Conservation (phyloP, 2,329 filamentous ascomycete genomes). For the Claviceps arundinis region DNA sequence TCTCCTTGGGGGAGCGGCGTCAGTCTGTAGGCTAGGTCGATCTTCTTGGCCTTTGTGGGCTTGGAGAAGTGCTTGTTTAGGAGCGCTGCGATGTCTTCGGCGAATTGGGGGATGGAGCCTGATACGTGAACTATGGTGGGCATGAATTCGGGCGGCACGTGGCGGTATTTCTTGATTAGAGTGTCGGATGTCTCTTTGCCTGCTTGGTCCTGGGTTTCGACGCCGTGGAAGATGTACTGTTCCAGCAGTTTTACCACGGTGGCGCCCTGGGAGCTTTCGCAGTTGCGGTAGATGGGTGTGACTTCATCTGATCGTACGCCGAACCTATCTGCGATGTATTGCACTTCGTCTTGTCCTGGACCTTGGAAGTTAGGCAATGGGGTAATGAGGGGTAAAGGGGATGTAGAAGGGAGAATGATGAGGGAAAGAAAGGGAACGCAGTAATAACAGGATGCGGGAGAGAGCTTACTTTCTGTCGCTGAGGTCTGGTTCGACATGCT, state of each 20-base stretch:
- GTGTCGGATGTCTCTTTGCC: slow-evolving; percentile 18
- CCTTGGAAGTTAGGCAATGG: background rate
- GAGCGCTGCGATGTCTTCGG: slow-evolving; percentile 27
- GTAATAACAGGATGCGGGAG: background rate
- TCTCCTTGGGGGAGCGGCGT: slow-evolving; percentile 18
- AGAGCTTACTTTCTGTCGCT: background rate
- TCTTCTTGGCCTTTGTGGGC: slow-evolving; percentile 21
- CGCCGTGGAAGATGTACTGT: slow-evolving; percentile 26
- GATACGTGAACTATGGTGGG: slow-evolving; percentile 28
- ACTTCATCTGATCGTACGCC: slow-evolving; percentile 28
- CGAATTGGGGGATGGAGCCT: slow-evolving; percentile 18
- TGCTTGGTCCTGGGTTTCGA: slow-evolving; percentile 18
- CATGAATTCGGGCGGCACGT: slow-evolving; percentile 31
- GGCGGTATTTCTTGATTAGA: slow-evolving; percentile 24
- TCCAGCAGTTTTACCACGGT: slow-evolving; percentile 30
- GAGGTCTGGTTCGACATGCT: slow-evolving; percentile 8
- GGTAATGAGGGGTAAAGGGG: background rate
- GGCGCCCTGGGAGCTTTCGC: slow-evolving; percentile 24
- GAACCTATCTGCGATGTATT: slow-evolving; percentile 30
- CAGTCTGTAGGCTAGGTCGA: slow-evolving; percentile 26
- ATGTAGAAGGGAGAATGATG: too few species aligned
- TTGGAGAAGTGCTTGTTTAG: slow-evolving; percentile 30
- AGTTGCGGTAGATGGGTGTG: slow-evolving; percentile 25
- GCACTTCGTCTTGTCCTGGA: slow-evolving; percentile 26
- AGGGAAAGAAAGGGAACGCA: background rate